Evolutionary conservation across 768 basidiomycete genomes (phyloP).

Genomic region (Tulasnella sp.): DNA sequence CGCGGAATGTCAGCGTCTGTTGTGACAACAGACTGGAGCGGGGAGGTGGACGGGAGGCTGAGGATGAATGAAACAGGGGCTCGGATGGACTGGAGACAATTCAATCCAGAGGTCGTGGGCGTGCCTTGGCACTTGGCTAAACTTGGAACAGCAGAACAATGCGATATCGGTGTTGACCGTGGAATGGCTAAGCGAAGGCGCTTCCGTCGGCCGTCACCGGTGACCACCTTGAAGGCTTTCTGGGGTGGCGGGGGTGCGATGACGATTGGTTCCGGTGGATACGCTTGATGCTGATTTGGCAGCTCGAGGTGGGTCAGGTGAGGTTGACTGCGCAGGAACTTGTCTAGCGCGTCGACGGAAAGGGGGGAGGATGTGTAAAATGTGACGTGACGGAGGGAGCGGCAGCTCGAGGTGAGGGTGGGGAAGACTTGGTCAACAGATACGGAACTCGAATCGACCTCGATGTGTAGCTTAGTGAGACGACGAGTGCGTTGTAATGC

Average conservation of each 20-base stretch:
- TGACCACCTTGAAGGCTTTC: background rate
- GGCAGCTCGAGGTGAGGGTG: background rate
- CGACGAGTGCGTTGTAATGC: background rate
- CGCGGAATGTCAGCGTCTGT: constrained; percentile 12
- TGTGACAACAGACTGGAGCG: constrained; percentile 8
- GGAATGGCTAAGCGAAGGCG: background rate
- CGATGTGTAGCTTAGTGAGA: background rate
- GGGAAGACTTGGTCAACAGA: constrained; percentile 8
- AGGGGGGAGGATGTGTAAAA: background rate
- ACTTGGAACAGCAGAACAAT: constrained; percentile 4
- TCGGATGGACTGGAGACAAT: background rate
- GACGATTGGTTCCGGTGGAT: constrained; percentile 9
- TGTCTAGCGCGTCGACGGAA: background rate
- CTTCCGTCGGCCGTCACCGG: constrained; percentile 1
- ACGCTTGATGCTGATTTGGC: background rate
- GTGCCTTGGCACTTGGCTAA: background rate
- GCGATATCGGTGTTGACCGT: background rate
- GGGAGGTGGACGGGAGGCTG: constrained; percentile 1
- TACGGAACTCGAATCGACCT: background rate
- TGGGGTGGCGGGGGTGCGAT: background rate
- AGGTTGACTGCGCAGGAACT: constrained; percentile 7
- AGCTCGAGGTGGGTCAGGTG: constrained; percentile 1
- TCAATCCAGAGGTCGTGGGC: background rate
- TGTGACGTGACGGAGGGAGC: background rate
- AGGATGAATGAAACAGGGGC: constrained; percentile 19